phyloP scores from a whole-genome alignment of 208 protist species.

The Crithidia mellificae region DNA sequence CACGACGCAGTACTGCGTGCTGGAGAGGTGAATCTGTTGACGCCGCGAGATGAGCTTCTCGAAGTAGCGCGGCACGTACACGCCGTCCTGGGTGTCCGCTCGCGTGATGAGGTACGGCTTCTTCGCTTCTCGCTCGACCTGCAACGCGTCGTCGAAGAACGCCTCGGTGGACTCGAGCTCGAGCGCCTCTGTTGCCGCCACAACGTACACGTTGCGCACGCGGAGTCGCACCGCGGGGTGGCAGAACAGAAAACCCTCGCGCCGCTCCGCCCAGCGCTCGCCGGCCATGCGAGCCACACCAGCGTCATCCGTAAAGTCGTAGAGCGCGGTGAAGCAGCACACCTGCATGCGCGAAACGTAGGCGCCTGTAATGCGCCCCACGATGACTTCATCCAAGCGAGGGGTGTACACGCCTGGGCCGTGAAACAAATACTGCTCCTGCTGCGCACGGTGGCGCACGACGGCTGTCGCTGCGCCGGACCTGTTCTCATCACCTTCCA shows the following conservation, averaged over 20 bases:
- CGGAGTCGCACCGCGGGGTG: constrained; percentile 82
- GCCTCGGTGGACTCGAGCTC: constrained; percentile 73
- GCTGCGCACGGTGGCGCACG: constrained; percentile 2
- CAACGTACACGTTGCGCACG: constrained; percentile 81
- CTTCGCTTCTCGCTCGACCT: constrained; percentile 68
- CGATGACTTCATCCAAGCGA: constrained; percentile 30
- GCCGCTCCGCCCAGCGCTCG: constrained; percentile 89
- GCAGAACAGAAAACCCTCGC: constrained; percentile 85
- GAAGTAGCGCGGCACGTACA: constrained; percentile 86
- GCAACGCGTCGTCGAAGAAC: constrained; percentile 92
- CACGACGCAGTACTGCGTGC: constrained; percentile 93
- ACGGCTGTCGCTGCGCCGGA: not conserved
- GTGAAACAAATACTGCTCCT: constrained; percentile 38
- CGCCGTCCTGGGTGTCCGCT: constrained; percentile 69
- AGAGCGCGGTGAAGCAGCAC: constrained; percentile 32
- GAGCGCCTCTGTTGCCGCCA: constrained; percentile 73
- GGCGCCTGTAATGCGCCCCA: constrained; percentile 10
- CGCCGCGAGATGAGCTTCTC: constrained; percentile 80
- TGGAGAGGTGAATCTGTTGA: constrained; percentile 77
- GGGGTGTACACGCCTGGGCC: constrained; percentile 53
- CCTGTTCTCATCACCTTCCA: too few species aligned
- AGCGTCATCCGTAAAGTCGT: constrained; percentile 74
- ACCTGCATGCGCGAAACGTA: constrained; percentile 23
- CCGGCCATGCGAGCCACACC: constrained; percentile 70
- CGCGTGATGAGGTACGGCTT: constrained; percentile 90